Evolutionary conservation across 2,329 filamentous ascomycete species (phyloP), one percentile per base, ranked within the genome.

Genomic region (Shiraia bambusicola): DNA sequence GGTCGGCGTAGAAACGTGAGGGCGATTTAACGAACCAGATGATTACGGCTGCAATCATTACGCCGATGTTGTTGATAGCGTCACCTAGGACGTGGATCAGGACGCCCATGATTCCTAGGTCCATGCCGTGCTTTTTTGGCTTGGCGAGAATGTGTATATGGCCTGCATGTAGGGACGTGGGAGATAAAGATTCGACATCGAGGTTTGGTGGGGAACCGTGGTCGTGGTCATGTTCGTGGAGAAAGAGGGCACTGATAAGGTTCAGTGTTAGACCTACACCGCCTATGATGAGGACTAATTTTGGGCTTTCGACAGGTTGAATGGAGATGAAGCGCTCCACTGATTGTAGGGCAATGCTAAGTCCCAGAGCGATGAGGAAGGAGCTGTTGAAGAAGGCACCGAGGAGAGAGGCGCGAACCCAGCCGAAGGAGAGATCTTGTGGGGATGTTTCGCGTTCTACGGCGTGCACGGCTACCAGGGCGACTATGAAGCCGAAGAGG

Each of bases 331-430:
- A 88, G 26, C 86, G 74, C 65, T 90, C 84, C 36, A 90, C 76
- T 0, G 86, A 83, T 59, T 90, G 86, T 2, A 90, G 69, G 25
- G 86, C 77, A 35, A 90, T 87, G 63, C 84, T 88, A 26, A 89
- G 66, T 1, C 84, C 84, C 2, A 91, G 71, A 1, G 84, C 86
- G 12, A 89, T 66, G 1, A 91, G 75, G 44, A 91, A 87, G 1
- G 84, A 82, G 11, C 86, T 86, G 56, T 91, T 91, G 75, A 90
- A 91, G 66, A 91, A 91, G 15, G 85, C 84, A 4, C 86, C 86
- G 0, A 91, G 72, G 1, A 89, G 65, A n/a, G 80, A 78, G 12
- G 86, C 84, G 24, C 87, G 77, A 42, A 87, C 83, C 86, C 85
- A 90, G n/a, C 86, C 86, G 52, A 87, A 90, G 0, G 85, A 80